Conservation (phyloP, 176 grass and related monocot species). For the Oryza glumipatula region DNA sequence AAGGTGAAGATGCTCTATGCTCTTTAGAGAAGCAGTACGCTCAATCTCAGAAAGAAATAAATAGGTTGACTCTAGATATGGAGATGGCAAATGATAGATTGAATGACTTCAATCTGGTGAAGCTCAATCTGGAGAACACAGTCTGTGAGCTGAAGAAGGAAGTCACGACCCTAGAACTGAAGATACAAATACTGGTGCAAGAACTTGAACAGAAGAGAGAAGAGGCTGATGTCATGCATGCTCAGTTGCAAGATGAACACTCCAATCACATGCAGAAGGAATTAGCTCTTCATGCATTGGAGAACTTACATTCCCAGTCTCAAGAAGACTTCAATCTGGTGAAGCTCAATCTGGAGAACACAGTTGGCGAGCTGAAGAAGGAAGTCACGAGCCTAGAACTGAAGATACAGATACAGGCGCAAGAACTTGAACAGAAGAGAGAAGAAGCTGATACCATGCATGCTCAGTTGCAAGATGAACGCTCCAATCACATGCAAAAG, state of each 20-base stretch:
- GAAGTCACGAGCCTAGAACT: conserved; percentile 39
- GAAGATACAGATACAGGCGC: conserved; percentile 34
- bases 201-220: conserved; percentile 42
- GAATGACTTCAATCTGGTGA: conserved; percentile 42
- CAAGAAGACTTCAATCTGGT: conserved; percentile 44
- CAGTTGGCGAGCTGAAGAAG: conserved; percentile 48
- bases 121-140: conserved; percentile 44
- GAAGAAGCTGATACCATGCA: conserved; percentile 28
- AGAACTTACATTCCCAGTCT: conserved; percentile 30
- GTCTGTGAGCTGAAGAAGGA: conserved; percentile 53
- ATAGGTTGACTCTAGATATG: conserved; percentile 47
- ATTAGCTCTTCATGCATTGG: conserved; percentile 36
- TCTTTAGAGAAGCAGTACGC: conserved; percentile 32
- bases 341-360: conserved; percentile 49
- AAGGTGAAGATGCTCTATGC: conserved; percentile 38
- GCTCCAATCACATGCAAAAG: conserved; percentile 35
- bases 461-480: conserved; percentile 34
- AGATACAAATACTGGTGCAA: conserved; percentile 37
- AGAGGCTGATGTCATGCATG: conserved; percentile 22
- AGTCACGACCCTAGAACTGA: conserved; percentile 31
- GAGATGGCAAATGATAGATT: conserved; percentile 40
- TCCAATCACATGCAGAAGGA: conserved; percentile 35
- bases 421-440: conserved; percentile 42
- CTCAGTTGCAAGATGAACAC: conserved; percentile 34
- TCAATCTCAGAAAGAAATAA: conserved; percentile 41